Percentiles rank a stretch among this genome's conserved stretches.
Evolutionary conservation across 2,329 filamentous ascomycete species (phyloP).

Genomic region (Fusarium subtropicale): DNA sequence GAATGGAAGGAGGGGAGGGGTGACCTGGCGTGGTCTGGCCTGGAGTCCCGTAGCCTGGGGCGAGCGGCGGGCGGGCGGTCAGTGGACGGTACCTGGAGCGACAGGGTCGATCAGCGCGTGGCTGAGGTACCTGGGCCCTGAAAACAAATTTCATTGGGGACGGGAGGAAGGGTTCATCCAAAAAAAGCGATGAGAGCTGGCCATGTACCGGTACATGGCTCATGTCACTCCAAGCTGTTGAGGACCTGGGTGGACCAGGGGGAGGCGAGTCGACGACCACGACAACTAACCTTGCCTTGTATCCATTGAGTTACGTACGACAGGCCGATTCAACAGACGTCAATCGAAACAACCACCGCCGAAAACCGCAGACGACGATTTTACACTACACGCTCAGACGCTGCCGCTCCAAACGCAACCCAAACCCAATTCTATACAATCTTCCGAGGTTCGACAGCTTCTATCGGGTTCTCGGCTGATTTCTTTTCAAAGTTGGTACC

Average conservation of each 20-base stretch:
- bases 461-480: constrained; percentile 20
- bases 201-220: constrained; percentile 41
- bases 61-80: constrained; percentile 29
- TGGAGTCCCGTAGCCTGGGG: constrained; percentile 16
- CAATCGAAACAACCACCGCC: constrained; percentile 30
- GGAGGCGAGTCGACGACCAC: constrained; percentile 22
- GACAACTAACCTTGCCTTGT: constrained; percentile 4
- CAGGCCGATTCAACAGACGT: constrained; percentile 24
- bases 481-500: constrained; percentile 7
- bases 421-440: constrained; percentile 24
- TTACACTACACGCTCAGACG: constrained; percentile 19
- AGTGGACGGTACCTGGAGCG: constrained; percentile 34
- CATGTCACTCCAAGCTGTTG: constrained; percentile 43
- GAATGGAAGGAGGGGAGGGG: constrained; percentile 32
- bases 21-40: constrained; percentile 27
- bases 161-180: constrained; percentile 19
- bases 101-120: constrained; percentile 22
- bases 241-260: constrained; percentile 44
- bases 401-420: constrained; percentile 13
- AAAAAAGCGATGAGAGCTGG: constrained; percentile 46
- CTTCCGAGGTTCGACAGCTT: constrained; percentile 17
- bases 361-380: constrained; percentile 41
- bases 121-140: constrained; percentile 39
- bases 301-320: constrained; percentile 40
- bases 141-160: constrained; percentile 37